Percentiles rank a stretch among this genome's conserved stretches.
phyloP scores from a whole-genome alignment of 768 basidiomycete genomes.

The Tremella fuciformis region DNA sequence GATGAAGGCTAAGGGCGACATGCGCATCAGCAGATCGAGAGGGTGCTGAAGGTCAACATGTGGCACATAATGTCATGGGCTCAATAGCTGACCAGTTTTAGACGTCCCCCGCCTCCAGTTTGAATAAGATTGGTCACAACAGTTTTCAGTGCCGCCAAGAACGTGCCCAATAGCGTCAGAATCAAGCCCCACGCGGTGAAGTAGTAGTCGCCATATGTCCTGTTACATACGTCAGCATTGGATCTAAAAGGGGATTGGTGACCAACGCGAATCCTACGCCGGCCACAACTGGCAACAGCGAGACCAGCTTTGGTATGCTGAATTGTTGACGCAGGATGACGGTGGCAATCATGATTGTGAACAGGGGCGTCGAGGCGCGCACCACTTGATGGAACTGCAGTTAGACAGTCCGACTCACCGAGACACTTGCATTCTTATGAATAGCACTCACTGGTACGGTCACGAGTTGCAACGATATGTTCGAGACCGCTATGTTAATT shows the following conservation, averaged over 20 bases:
- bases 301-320: conserved; percentile 63
- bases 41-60: conserved; percentile 59
- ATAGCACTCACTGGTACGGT: conserved; percentile 72
- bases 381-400: conserved; percentile 93
- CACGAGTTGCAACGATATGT: conserved; percentile 80
- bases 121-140: conserved; percentile 76
- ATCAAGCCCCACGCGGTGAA: conserved; percentile 80
- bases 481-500: conserved; percentile 91
- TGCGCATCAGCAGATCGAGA: conserved; percentile 79
- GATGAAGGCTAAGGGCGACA: conserved; percentile 87
- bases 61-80: neutral
- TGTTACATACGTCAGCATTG: conserved; percentile 42
- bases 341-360: conserved; percentile 76
- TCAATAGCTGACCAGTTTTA: conserved; percentile 42
- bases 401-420: conserved; percentile 2
- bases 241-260: neutral
- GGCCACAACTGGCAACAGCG: conserved; percentile 76
- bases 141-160: conserved; percentile 90
- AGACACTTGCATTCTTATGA: neutral
- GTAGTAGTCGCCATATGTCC: conserved; percentile 93
- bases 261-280: conserved; percentile 86
- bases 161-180: conserved; percentile 82
- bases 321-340: conserved; percentile 65
- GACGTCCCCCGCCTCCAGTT: conserved; percentile 52
- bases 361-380: conserved; percentile 85